Evolutionary conservation across 768 basidiomycete genomes (phyloP).

Genomic region (Auriscalpium microsporum): DNA sequence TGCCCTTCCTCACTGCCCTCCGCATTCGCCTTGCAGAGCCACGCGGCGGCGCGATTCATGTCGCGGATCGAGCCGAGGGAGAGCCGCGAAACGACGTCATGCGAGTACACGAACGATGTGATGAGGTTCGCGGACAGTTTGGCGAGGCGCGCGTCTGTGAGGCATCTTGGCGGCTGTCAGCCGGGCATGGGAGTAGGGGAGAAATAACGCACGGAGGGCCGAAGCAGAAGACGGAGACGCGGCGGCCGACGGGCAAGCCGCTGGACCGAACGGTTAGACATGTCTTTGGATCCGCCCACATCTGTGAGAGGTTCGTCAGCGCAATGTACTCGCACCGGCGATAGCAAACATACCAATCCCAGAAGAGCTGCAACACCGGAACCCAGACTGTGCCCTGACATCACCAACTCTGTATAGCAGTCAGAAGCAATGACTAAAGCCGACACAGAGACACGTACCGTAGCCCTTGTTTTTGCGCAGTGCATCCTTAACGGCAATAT

Average conservation of each 20-base stretch:
- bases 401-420: slow-evolving; percentile 44
- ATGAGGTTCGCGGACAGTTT: slow-evolving; percentile 55
- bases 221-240: slow-evolving; percentile 70
- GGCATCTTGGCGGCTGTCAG: slow-evolving; percentile 34
- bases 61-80: slow-evolving; percentile 74
- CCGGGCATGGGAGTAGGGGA: background rate
- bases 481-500: slow-evolving; percentile 64
- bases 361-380: slow-evolving; percentile 73
- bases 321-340: background rate
- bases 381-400: slow-evolving; percentile 80
- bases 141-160: slow-evolving; percentile 53
- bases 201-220: slow-evolving; percentile 58
- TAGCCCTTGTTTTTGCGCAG: slow-evolving; percentile 62
- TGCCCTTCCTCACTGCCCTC: slow-evolving; percentile 32
- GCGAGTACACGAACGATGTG: slow-evolving; percentile 73
- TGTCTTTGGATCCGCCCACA: slow-evolving; percentile 79
- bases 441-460: slow-evolving; percentile 34
- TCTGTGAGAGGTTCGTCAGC: slow-evolving; percentile 30
- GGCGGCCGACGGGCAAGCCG: slow-evolving; percentile 57
- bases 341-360: slow-evolving; percentile 45
- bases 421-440: background rate
- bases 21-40: slow-evolving; percentile 68
- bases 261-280: slow-evolving; percentile 61
- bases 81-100: slow-evolving; percentile 72
- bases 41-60: slow-evolving; percentile 62